Percentiles rank a stretch among this genome's conserved stretches.
These are phyloP conservation scores for Quercus tomentella DNA, from an alignment of 331 rosid species.

Conservation along the genomic window DNA sequence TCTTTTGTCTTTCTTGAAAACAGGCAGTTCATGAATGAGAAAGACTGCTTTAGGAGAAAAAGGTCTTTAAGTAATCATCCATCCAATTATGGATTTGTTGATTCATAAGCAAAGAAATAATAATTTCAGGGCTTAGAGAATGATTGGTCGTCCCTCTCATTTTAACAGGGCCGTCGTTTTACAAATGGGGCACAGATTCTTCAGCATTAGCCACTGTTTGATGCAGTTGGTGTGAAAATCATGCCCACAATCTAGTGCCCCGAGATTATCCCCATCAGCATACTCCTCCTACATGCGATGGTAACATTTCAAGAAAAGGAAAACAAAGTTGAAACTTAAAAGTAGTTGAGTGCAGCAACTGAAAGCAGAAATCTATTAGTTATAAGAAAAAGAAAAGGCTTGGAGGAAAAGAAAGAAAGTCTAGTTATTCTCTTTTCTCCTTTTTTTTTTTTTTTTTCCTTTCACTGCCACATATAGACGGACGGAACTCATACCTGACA, in stretches of 20 bases:
- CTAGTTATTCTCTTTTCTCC: not conserved
- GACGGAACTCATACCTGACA: conserved; percentile 57
- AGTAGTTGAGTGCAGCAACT: not conserved
- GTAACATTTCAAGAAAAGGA: conserved; percentile 4
- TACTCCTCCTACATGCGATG: conserved; percentile 72
- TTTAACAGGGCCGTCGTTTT: conserved; percentile 64
- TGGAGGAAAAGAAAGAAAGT: too few relatives aligned
- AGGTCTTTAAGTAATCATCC: conserved; percentile 2
- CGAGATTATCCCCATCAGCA: conserved; percentile 58
- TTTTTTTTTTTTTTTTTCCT: not conserved
- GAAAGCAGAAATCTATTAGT: not conserved
- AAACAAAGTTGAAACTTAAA: conserved; percentile 4
- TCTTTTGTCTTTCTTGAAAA: conserved; percentile 16
- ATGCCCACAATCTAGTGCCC: conserved; percentile 81
- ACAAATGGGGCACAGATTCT: conserved; percentile 89
- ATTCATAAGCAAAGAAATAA: conserved; percentile 16
- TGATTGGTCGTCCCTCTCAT: conserved; percentile 30
- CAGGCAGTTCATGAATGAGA: conserved; percentile 28
- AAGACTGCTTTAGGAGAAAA: conserved; percentile 21
- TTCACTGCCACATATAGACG: not conserved
- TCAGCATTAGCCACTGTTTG: conserved; percentile 81
- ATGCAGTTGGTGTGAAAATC: conserved; percentile 72
- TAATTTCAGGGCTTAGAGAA: conserved; percentile 16
- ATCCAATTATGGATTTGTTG: conserved; percentile 2
- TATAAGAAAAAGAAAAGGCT: not conserved